Evolutionary conservation across 2,329 filamentous ascomycete genomes (phyloP), one percentile per base, ranked within the genome.

Genomic region (Sporothrix globosa): DNA sequence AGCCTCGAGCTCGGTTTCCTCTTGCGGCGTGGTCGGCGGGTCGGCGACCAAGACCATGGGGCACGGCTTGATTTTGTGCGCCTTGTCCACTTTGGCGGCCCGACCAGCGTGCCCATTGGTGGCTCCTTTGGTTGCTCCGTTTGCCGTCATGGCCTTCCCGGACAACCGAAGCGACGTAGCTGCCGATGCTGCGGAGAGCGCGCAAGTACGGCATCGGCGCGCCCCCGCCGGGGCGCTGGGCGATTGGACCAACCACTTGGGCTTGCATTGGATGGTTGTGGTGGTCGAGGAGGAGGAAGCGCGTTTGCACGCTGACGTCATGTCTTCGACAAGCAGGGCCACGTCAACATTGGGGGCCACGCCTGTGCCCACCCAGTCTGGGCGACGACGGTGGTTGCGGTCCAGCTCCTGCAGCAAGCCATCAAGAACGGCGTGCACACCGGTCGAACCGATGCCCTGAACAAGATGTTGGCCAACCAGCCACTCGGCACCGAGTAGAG

Each of bases 191-290:
- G 80, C 80, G 69, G 83, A 80, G 60, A 81, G 81, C 50, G 92
- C 92, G 77, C 92, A 96, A 52, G 90, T 93, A 44, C 92, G 88
- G 80, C 92, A 96, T 67, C 91, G 84, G 67, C 82, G 85, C 53
- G 91, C 86, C 39, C 81, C 79, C 0, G 77, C 34, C 1, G 92
- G 92, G 0, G 92, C 91, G 50, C 87, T 88, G 4, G 90, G 91
- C 2, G 91, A 94, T 77, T 93, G 91, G 10, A 85, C 81, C 34
- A 96, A 85, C 92, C 92, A 96, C 80, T 96, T 96, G 17, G 92
- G 92, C 78, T 96, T 96, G 80, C 95, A 91, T 77, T 95, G 91
- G 70, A 92, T 81, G 44, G 91, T 77, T 6, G 79, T 63, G 41
- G 65, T 68, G 10, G 50, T 58, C 27, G 60, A 54, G 6, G 63